Conservation (phyloP, 768 basidiomycete species). For the Termitomyces sp. region DNA sequence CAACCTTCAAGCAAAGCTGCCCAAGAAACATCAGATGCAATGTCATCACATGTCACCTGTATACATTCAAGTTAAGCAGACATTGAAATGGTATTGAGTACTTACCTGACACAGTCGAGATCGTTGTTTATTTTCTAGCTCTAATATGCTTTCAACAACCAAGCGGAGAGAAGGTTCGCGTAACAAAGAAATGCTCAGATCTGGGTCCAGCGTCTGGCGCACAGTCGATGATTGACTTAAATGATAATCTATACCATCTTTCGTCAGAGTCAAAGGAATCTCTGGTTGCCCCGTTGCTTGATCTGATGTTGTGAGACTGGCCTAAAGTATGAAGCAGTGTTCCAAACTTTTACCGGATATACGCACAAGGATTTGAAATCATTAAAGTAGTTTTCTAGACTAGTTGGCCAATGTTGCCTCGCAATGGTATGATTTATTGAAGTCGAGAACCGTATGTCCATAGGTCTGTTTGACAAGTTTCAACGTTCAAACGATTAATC, state of each 20-base stretch:
- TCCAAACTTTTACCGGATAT: neutral
- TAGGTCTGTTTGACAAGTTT: conserved; percentile 30
- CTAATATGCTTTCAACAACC: conserved; percentile 42
- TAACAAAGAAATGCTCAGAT: conserved; percentile 3
- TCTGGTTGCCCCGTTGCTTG: conserved; percentile 31
- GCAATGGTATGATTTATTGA: conserved; percentile 25
- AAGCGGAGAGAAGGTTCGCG: conserved; percentile 13
- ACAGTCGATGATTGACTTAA: conserved; percentile 43
- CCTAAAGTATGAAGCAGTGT: conserved; percentile 4
- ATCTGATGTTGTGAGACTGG: conserved; percentile 28
- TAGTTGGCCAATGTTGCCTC: conserved; percentile 29
- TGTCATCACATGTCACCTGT: conserved; percentile 42
- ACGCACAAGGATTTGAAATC: conserved; percentile 40
- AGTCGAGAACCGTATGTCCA: conserved; percentile 50
- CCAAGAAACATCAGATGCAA: conserved; percentile 37
- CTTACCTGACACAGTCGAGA: conserved; percentile 50
- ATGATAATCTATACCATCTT: conserved; percentile 34
- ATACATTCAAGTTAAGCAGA: conserved; percentile 2
- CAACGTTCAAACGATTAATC: neutral
- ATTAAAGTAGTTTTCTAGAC: conserved; percentile 33
- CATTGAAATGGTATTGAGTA: neutral
- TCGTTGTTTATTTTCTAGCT: conserved; percentile 50
- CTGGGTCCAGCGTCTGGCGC: conserved; percentile 32
- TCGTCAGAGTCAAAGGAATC: conserved; percentile 36
- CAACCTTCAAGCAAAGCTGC: conserved; percentile 25